Evolutionary conservation across 352 stramenopile species (phyloP).

Genomic region (Pythium guiyangense): DNA sequence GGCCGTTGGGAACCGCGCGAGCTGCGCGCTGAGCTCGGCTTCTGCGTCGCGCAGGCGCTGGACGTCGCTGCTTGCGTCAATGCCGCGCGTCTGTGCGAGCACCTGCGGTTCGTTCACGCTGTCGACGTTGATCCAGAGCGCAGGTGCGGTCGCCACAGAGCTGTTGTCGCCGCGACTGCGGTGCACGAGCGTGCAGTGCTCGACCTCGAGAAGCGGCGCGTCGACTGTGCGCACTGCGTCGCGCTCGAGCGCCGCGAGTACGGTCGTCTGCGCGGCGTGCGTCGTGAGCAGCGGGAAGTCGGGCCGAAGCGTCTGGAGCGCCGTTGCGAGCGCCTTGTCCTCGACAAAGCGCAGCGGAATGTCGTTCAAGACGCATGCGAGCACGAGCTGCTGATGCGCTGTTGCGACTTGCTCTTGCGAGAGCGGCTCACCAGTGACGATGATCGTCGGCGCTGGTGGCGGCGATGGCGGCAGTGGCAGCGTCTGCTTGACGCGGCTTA

Average conservation of each 20-base stretch:
- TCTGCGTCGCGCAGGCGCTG: not conserved
- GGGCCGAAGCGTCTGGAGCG: slow-evolving; percentile 22
- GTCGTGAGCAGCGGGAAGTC: slow-evolving; percentile 18
- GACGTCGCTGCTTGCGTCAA: not conserved
- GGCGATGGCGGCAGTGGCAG: not conserved
- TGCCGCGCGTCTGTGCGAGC: not conserved
- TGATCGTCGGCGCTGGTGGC: not conserved
- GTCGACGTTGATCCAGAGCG: slow-evolving; percentile 7
- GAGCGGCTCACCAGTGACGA: not conserved
- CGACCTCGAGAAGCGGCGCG: slow-evolving; percentile 11
- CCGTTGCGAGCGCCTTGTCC: slow-evolving; percentile 28
- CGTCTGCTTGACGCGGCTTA: no score
- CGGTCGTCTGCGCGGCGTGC: slow-evolving; percentile 11
- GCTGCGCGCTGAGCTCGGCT: not conserved
- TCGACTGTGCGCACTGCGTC: slow-evolving; percentile 9
- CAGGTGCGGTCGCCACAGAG: no score
- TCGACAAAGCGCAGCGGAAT: slow-evolving; percentile 32
- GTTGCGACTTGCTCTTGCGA: slow-evolving; percentile 7
- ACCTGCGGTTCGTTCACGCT: slow-evolving; percentile 3
- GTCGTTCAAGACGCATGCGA: slow-evolving; percentile 35
- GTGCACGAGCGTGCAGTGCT: slow-evolving; percentile 28
- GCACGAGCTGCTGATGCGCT: slow-evolving; percentile 35
- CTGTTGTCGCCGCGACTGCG: not conserved
- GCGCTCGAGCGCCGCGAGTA: slow-evolving; percentile 20
- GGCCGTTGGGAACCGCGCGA: not conserved